These are phyloP conservation scores for Botrytis porri DNA, from an alignment of 2,329 filamentous ascomycete species.

Conservation along the genomic window DNA sequence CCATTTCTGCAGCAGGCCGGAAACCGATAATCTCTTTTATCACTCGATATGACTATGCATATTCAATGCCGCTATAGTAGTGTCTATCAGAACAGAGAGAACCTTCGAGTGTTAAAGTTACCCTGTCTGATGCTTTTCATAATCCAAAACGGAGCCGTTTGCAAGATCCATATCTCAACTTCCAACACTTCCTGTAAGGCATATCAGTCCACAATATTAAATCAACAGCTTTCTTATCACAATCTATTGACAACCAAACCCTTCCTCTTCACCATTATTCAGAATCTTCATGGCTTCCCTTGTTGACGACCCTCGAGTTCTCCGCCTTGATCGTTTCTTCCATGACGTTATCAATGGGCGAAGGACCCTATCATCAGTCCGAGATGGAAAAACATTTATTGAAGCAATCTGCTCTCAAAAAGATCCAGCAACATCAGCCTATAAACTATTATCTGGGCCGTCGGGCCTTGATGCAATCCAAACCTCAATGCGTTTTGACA, in stretches of 20 bases:
- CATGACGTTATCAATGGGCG: constrained; percentile 41
- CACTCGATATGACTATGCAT: not conserved
- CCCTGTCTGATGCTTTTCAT: not conserved
- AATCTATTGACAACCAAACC: not conserved
- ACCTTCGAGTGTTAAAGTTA: not conserved
- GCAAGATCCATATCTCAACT: no score
- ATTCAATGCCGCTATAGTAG: not conserved
- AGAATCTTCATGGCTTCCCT: constrained; percentile 1
- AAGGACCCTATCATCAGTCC: constrained; percentile 39
- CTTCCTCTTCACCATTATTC: not conserved
- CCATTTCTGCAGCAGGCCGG: not conserved
- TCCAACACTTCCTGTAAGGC: not conserved
- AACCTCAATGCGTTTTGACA: constrained; percentile 44
- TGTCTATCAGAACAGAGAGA: not conserved
- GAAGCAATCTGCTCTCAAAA: constrained; percentile 47
- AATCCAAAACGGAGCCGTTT: not conserved
- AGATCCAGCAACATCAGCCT: constrained; percentile 43
- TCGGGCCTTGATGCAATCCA: constrained; percentile 41
- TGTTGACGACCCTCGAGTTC: constrained; percentile 22
- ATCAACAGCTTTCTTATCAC: no score
- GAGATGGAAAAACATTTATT: constrained; percentile 46
- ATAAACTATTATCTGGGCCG: constrained; percentile 41
- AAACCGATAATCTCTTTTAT: not conserved
- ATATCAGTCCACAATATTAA: not conserved
- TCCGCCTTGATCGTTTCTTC: constrained; percentile 42